These are phyloP conservation scores for Chytriomyces confervae DNA, from an alignment of 192 early-diverging fungal genomes.

Conservation along the genomic window DNA sequence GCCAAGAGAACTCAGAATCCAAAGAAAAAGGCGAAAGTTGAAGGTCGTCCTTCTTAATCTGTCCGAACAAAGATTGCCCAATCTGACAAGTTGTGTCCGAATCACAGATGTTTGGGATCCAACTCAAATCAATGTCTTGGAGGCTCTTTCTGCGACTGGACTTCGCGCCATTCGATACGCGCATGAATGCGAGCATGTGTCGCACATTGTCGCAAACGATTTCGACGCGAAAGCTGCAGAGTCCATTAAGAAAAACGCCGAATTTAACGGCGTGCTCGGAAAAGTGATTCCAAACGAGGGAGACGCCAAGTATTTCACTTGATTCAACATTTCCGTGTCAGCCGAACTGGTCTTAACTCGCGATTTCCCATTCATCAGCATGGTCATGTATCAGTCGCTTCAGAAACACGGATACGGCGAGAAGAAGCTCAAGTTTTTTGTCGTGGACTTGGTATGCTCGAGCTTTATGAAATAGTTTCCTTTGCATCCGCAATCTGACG, in stretches of 20 bases:
- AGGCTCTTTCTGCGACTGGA: conserved; percentile 94
- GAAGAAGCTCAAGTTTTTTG: conserved; percentile 19
- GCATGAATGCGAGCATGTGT: conserved; percentile 79
- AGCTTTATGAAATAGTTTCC: background rate
- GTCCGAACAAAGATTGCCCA: conserved; percentile 5
- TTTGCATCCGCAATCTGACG: background rate
- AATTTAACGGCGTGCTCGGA: conserved; percentile 79
- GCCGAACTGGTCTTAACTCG: background rate
- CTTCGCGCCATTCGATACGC: conserved; percentile 96
- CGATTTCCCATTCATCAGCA: conserved; percentile 10
- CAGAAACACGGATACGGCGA: conserved; percentile 13
- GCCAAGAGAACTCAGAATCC: conserved; percentile 25
- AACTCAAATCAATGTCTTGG: conserved; percentile 67
- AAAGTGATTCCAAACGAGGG: conserved; percentile 81
- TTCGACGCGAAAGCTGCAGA: conserved; percentile 86
- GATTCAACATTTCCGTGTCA: background rate
- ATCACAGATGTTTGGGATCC: conserved; percentile 34
- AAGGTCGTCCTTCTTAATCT: conserved; percentile 3
- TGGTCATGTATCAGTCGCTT: conserved; percentile 53
- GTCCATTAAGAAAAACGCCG: conserved; percentile 84
- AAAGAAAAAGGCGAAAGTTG: conserved; percentile 13
- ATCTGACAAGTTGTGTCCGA: conserved; percentile 35
- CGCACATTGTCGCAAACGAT: conserved; percentile 90
- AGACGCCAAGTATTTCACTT: conserved; percentile 74
- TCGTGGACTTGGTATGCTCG: conserved; percentile 23